Base-by-base conservation (phyloP, 2,329 filamentous ascomycete genomes). In the Lasiodiplodia theobromae region DNA sequence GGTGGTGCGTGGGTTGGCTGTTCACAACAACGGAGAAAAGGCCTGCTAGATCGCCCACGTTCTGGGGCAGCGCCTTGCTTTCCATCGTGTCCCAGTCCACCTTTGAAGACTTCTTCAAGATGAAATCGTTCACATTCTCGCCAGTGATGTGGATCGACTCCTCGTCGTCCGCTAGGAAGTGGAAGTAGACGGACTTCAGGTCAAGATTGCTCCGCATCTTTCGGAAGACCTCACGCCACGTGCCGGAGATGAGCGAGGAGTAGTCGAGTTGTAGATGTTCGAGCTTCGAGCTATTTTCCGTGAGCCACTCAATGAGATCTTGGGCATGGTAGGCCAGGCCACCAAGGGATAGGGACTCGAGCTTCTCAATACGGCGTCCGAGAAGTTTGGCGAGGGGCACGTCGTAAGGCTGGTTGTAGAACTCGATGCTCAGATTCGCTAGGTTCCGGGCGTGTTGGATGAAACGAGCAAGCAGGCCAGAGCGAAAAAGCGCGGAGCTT, bases 21-120 rank as follows among this genome's bases (percentile, higher is more conserved):
- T 64, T 52, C 8, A 64, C 44, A 28, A 64, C 47, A 14, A 52
- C 60, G 12, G 60, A 64, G 44, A 64, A 52, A 12, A 64, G 44
- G 12, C 60, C 60, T 34, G 60, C 60, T 21, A 64, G 31, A n/a
- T 64, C 60, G 25, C 18, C 47, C 44, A 64, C 38, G 60, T 37
- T 64, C n/a, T 31, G 44, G 1, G 60, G 60, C 12, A 64, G 47
- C 44, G 16, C 37, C 47, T 37, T 64, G 18, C 60, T 64, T 5
- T 66, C 63, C 63, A 66, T 66, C 14, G 63, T 66, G 6, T 66
- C 38, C 63, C 63, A 66, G 21, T 66, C 63, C 8, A 66, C 63
- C 21, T 56, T 56, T 23, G 49, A 18, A 4, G 63, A 44, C 21
- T 56, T 56, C 23, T 66, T 66, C 23, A 66, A 37, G 7, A 66